A percentile compares a stretch with the other conserved stretches of the same genome.
These are phyloP conservation scores for Leccinum fallax DNA, from an alignment of 1,284 basidiomycete species.

Conservation along the genomic window DNA sequence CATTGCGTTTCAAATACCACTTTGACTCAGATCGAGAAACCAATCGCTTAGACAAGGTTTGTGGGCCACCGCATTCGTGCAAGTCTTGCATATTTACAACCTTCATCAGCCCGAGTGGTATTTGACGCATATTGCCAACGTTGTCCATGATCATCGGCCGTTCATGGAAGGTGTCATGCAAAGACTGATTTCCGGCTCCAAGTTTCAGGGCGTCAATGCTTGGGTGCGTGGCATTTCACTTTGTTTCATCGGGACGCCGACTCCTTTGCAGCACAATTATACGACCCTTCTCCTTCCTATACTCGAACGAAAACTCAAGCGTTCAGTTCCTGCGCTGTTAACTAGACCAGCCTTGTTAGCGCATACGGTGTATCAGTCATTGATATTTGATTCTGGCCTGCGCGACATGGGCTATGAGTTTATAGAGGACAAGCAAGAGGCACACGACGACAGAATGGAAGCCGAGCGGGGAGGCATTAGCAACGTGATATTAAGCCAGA, in stretches of 20 bases:
- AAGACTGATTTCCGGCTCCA: constrained; percentile 62
- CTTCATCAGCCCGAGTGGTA: constrained; percentile 90
- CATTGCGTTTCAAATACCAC: constrained; percentile 92
- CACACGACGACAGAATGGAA: constrained; percentile 28
- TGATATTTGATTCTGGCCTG: constrained; percentile 85
- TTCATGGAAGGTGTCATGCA: constrained; percentile 83
- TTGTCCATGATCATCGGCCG: constrained; percentile 75
- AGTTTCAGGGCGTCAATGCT: constrained; percentile 68
- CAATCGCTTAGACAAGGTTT: constrained; percentile 91
- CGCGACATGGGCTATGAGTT: constrained; percentile 76
- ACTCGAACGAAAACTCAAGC: constrained; percentile 69
- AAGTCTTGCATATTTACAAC: not conserved
- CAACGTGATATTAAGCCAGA: constrained; percentile 78
- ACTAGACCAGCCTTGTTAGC: constrained; percentile 85
- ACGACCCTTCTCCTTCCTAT: constrained; percentile 72
- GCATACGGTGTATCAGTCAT: constrained; percentile 92
- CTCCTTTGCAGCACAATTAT: constrained; percentile 70
- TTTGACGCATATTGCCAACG: constrained; percentile 87
- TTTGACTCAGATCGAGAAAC: constrained; percentile 88
- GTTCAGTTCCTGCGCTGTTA: constrained; percentile 76
- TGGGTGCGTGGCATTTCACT: constrained; percentile 55
- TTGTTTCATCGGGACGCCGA: constrained; percentile 4
- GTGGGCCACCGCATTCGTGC: constrained; percentile 1
- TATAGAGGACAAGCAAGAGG: constrained; percentile 44
- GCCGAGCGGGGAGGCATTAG: constrained; percentile 75